phyloP scores from a whole-genome alignment of 441 rosid genomes.

The Euphorbia celastroides region DNA sequence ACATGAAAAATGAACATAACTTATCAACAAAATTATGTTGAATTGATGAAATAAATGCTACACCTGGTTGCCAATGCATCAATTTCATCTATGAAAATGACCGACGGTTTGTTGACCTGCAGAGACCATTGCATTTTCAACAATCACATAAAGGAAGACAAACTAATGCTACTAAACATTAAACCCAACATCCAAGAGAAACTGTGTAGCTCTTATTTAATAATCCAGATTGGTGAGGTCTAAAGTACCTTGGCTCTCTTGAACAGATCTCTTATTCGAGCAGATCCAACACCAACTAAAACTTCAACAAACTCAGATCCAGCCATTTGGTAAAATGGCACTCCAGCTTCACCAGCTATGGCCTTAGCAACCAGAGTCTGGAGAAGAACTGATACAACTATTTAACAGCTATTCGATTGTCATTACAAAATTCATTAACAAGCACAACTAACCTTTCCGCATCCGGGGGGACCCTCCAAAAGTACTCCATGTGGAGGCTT shows the following conservation, averaged over 20 bases:
- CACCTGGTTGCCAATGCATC: constrained; percentile 97
- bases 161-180: not conserved
- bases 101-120: constrained; percentile 96
- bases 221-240: no score
- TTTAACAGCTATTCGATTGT: constrained; percentile 11
- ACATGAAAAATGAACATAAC: not conserved
- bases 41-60: no score
- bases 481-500: constrained; percentile 99
- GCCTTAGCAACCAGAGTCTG: constrained; percentile 98
- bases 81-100: constrained; percentile 90
- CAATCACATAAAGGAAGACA: constrained; percentile 13
- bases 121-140: constrained; percentile 23
- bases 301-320: constrained; percentile 97
- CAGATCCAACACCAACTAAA: constrained; percentile 96
- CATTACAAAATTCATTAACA: constrained; percentile 6
- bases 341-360: constrained; percentile 98
- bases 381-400: constrained; percentile 17
- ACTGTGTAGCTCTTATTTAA: no score
- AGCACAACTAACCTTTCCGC: constrained; percentile 78
- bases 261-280: constrained; percentile 92
- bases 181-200: no score
- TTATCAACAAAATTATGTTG: no score
- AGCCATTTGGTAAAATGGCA: constrained; percentile 98
- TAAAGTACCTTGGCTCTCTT: constrained; percentile 97
- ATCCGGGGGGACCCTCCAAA: constrained; percentile 94